These are phyloP conservation scores for Lipomyces starkeyi DNA, from an alignment of 805 yeast species.

Conservation along the genomic window DNA sequence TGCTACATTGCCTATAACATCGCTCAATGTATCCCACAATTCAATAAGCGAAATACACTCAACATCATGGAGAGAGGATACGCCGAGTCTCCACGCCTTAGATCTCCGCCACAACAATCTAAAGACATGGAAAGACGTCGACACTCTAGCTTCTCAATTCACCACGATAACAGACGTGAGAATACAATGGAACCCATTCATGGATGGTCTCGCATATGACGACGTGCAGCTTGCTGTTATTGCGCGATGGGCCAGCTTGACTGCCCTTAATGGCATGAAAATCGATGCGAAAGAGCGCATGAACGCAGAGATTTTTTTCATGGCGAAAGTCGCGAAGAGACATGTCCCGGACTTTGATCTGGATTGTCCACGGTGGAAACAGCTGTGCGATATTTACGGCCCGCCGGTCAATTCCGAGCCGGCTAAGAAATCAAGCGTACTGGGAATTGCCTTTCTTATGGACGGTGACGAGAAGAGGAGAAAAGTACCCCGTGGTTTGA, in stretches of 20 bases:
- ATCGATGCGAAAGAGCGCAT: constrained; percentile 56
- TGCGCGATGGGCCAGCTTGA: constrained; percentile 53
- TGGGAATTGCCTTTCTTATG: constrained; percentile 7
- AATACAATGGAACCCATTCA: constrained; percentile 61
- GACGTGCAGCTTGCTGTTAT: constrained; percentile 48
- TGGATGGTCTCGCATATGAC: constrained; percentile 41
- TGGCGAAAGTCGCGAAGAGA: constrained; percentile 55
- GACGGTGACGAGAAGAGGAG: neutral
- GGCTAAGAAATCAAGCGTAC: constrained; percentile 3
- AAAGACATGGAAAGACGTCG: constrained; percentile 56
- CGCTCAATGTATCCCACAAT: constrained; percentile 51
- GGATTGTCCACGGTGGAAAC: constrained; percentile 50
- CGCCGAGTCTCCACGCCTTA: constrained; percentile 43
- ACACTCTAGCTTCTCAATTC: constrained; percentile 49
- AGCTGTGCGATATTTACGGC: constrained; percentile 44
- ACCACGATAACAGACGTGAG: constrained; percentile 56
- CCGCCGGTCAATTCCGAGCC: constrained; percentile 8
- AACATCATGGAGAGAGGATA: neutral
- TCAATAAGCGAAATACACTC: constrained; percentile 37
- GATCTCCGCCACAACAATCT: constrained; percentile 62
- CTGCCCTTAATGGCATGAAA: constrained; percentile 62
- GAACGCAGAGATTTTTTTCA: constrained; percentile 72
- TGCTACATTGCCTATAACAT: constrained; percentile 31
- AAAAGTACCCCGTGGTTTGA: constrained; percentile 20
- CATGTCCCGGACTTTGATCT: constrained; percentile 35